Evolutionary conservation across 1,284 basidiomycete genomes (phyloP).

Genomic region (Moesziomyces sp.): DNA sequence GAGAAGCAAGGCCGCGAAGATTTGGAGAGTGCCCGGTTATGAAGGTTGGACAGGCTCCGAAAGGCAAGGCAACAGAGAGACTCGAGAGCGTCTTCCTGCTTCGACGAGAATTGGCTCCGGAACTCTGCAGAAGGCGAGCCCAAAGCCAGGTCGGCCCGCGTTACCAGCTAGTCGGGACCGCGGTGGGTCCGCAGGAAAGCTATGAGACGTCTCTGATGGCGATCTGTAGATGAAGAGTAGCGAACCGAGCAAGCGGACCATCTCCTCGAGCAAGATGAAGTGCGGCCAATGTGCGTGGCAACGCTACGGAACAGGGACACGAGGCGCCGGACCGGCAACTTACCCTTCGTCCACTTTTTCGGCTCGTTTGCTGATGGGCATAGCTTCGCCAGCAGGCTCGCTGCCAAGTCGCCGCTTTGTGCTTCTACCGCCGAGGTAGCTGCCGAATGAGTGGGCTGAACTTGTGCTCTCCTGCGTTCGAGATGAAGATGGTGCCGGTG

Average conservation of each 20-base stretch:
- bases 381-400: slow-evolving; percentile 2
- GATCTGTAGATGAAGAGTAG: background rate
- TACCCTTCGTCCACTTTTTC: slow-evolving; percentile 18
- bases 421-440: background rate
- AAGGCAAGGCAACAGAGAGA: no score
- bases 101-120: background rate
- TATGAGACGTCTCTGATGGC: background rate
- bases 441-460: slow-evolving; percentile 10
- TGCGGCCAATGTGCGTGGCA: background rate
- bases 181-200: background rate
- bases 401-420: background rate
- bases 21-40: no score
- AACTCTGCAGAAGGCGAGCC: background rate
- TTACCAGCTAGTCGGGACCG: background rate
- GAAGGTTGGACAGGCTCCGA: background rate
- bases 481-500: slow-evolving; percentile 30
- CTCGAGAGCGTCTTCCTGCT: no score
- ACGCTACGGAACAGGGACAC: background rate
- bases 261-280: slow-evolving; percentile 5
- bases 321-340: slow-evolving; percentile 2
- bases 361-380: slow-evolving; percentile 11
- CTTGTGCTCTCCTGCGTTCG: background rate
- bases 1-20: no score
- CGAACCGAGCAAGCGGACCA: slow-evolving; percentile 7
- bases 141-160: background rate